Evolutionary conservation across 2,329 filamentous ascomycete genomes (phyloP).

Genomic region (Metarhizium humberi): DNA sequence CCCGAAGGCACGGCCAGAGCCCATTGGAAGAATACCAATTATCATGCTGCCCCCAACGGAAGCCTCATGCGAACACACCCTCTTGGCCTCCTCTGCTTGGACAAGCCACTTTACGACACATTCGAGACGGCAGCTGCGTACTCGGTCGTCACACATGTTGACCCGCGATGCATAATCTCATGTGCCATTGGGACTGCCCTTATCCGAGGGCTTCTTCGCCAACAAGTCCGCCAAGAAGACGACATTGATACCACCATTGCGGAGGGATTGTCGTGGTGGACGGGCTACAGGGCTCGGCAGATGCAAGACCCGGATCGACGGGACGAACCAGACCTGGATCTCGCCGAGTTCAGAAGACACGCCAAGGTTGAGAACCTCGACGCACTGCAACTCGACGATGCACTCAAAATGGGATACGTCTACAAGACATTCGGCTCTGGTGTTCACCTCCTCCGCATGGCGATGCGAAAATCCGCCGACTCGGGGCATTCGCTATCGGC

Average conservation of each 20-base stretch:
- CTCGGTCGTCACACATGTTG: slow-evolving; percentile 37
- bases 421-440: no score
- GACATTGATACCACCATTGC: slow-evolving; percentile 23
- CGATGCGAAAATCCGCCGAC: no score
- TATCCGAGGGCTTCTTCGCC: slow-evolving; percentile 34
- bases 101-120: slow-evolving; percentile 28
- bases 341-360: no score
- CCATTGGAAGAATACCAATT: slow-evolving; percentile 30
- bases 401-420: no score
- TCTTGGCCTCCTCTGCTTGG: slow-evolving; percentile 36
- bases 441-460: no score
- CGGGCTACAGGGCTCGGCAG: no score
- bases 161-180: slow-evolving; percentile 40
- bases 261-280: no score
- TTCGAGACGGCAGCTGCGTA: slow-evolving; percentile 33
- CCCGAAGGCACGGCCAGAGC: slow-evolving; percentile 29
- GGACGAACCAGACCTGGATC: no score
- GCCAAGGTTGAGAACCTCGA: no score
- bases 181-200: slow-evolving; percentile 38
- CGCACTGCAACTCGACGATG: no score
- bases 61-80: slow-evolving; percentile 44
- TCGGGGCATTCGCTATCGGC: no score
- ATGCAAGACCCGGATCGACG: no score
- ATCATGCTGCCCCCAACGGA: slow-evolving; percentile 38
- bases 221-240: slow-evolving; percentile 29